A percentile compares a stretch with the other conserved stretches of the same genome.
phyloP scores from a whole-genome alignment of 225 moss, liverwort and hornwort species.

The Physcomitrium patens region DNA sequence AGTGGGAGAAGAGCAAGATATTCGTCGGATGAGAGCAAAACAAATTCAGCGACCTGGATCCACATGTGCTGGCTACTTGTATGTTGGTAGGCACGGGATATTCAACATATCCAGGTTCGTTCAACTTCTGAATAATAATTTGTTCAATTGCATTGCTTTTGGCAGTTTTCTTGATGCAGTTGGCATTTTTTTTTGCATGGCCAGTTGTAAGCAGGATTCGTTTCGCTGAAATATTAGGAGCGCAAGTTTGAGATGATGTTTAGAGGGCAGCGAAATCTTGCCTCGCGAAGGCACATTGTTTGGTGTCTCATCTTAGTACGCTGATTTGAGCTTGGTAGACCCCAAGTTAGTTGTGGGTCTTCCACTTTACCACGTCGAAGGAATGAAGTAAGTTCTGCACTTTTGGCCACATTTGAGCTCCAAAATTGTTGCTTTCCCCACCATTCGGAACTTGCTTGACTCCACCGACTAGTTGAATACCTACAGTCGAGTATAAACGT shows the following conservation, averaged over 20 bases:
- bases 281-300: slow-evolving; percentile 3
- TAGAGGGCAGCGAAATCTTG: slow-evolving; percentile 21
- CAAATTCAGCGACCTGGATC: not conserved
- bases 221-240: slow-evolving; percentile 17
- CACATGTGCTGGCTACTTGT: not conserved
- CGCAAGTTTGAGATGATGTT: not conserved
- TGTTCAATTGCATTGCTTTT: no score
- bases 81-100: not conserved
- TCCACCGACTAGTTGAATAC: no score
- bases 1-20: slow-evolving; percentile 5
- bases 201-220: slow-evolving; percentile 14
- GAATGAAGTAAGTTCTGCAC: not conserved
- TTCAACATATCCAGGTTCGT: slow-evolving; percentile 10
- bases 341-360: not conserved
- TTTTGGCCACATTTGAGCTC: no score
- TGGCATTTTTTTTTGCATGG: not conserved
- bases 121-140: not conserved
- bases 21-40: not conserved
- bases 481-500: no score
- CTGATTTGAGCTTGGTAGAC: slow-evolving; percentile 22
- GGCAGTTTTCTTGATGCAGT: no score
- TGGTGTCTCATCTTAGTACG: slow-evolving; percentile 4
- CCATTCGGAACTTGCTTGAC: no score
- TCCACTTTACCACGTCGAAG: not conserved
- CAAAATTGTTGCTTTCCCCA: no score